Evolutionary conservation across 495 filamentous ascomycete genomes (phyloP), one percentile per base, ranked within the genome.

Genomic region (Podospora tetraspora): DNA sequence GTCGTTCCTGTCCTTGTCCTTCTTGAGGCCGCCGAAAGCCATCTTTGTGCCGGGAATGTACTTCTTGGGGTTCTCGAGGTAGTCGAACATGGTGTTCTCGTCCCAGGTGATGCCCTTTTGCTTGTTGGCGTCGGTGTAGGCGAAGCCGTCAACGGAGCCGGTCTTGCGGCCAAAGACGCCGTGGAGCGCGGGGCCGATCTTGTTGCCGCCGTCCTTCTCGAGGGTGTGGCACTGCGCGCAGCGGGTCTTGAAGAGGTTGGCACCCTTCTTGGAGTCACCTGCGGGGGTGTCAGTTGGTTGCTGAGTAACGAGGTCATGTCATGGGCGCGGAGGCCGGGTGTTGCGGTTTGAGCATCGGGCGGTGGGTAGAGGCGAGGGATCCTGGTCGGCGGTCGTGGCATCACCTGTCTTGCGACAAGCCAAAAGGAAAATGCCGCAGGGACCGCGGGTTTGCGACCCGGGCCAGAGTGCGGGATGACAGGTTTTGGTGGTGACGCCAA

Each of bases 61-160:
- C 80, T 84, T 84, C 80, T 84, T 84, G 77, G 82, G 82, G 82
- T 84, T 84, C 79, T 84, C 82, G 62, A 84, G 82, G 81, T 84
- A 84, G n/a, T 78, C 80, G 75, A 84, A 84, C 75, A 99, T 87
- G 82, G 92, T 89, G 71, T 87, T 82, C 81, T 97, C 89, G 71
- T 91, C 84, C 95, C 95, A 99, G 73, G 80, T 84, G 72, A 99
- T 87, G 79, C 86, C 93, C 85, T 96, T 96, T 77, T 91, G 83
- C 91, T 97, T 97, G 90, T 99, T 99, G 85, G 95, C 96, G 78
- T 99, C 95, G 82, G 94, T 97, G 89, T 98, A 99, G 75, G 92
- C 85, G 88, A 91, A 99, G 68, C 95, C 96, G 63, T 93, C 92
- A 70, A 93, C 89, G 73, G 88, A 84, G 73, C 95, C 95, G 66